A percentile compares a stretch with the other conserved stretches of the same genome.
Evolutionary conservation across 768 basidiomycete species (phyloP).

Genomic region (Auricularia sp.): DNA sequence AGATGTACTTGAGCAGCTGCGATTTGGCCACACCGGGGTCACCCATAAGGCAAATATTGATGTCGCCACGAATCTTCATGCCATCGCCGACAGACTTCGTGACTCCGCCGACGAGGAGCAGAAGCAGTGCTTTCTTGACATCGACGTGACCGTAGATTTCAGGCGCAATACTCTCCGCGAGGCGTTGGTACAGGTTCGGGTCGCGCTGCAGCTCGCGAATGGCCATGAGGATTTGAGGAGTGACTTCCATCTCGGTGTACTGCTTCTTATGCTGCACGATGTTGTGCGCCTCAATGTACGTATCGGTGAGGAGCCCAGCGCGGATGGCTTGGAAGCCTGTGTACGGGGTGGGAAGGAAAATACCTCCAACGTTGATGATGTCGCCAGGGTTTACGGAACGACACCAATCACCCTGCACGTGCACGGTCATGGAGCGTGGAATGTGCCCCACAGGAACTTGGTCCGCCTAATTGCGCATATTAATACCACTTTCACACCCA

Average conservation of each 20-base stretch:
- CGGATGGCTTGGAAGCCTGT: conserved; percentile 96
- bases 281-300: conserved; percentile 87
- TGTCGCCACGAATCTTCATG: conserved; percentile 96
- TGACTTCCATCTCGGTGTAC: conserved; percentile 89
- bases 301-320: conserved; percentile 93
- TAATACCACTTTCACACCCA: too few species aligned
- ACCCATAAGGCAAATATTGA: conserved; percentile 98
- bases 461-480: conserved; percentile 52
- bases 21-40: conserved; percentile 99
- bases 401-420: conserved; percentile 82
- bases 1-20: conserved; percentile 94
- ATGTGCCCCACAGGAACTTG: conserved; percentile 99
- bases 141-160: conserved; percentile 98
- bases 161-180: conserved; percentile 91
- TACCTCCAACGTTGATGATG: conserved; percentile 88
- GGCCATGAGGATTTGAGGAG: conserved; percentile 65
- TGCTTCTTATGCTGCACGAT: conserved; percentile 95
- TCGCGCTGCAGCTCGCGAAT: conserved; percentile 64
- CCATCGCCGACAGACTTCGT: conserved; percentile 94
- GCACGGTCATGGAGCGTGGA: conserved; percentile 96
- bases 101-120: conserved; percentile 91
- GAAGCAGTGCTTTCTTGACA: conserved; percentile 89
- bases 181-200: conserved; percentile 72
- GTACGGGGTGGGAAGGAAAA: conserved; percentile 95
- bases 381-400: conserved; percentile 93